Base-by-base conservation (phyloP, 768 basidiomycete species). In the Dioszegia aurantiaca region DNA sequence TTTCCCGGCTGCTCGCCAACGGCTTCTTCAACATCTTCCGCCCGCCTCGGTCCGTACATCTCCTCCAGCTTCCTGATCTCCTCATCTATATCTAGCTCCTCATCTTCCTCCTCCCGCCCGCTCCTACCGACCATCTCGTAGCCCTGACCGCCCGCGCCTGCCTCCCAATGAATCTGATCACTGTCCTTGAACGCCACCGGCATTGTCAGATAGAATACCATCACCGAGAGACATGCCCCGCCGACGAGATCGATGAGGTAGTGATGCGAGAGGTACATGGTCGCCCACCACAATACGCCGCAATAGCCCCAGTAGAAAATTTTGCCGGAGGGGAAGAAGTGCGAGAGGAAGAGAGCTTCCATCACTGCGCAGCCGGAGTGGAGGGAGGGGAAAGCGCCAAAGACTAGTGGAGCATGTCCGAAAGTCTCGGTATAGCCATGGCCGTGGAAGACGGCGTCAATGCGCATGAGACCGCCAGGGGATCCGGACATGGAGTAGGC, bases 231-330 rank as follows among this genome's bases (percentile, higher is more conserved):
- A 73, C 92, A 94, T 0, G 88, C 89, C 14, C 95, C 95, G 10
- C 86, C 89, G 47, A 91, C 89, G 73, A 97, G 89, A 73, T 99
- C 95, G 78, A 99, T 92, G 72, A 99, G 87, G 81, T 98, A 98
- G 79, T 98, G 94, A 77, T 95, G 91, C 3, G 89, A 90, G 68
- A 94, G 87, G 80, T 94, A 97, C 94, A 98, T 98, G 23, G 94
- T 97, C 10, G 89, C 86, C 95, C 95, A 99, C 76, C 94, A 98
- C 3, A 99, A 83, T 17, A 89, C 79, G 5, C 83, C 85, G 2
- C 85, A 86, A 77, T 98, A 99, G 1, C 78, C 80, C 89, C 91
- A 97, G 23, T 85, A 84, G 63, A 82, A 86, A 2, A 79, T 80
- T 47, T 73, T 73, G 30, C 81, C 81, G 60, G 82, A 81, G 0